These are phyloP conservation scores for Epichloe elymi DNA, from an alignment of 2,329 filamentous ascomycete genomes.

Conservation along the genomic window DNA sequence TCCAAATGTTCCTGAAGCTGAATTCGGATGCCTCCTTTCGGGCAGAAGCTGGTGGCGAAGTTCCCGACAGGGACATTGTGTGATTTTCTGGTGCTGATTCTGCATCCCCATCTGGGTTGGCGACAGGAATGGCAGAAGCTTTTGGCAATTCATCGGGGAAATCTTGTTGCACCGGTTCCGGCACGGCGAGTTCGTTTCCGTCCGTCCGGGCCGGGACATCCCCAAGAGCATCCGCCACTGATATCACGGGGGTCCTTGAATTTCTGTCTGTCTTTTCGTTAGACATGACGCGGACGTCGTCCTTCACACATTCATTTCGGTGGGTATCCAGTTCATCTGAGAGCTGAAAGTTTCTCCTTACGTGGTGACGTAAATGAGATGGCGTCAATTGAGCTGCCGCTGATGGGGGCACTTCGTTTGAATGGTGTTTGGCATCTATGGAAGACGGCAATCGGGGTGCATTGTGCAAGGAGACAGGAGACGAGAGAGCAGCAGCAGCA, in stretches of 20 bases:
- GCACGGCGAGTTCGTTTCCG: background rate
- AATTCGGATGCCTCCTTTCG: slow-evolving; percentile 6
- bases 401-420: background rate
- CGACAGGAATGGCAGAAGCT: background rate
- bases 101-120: background rate
- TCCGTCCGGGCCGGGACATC: background rate
- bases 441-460: background rate
- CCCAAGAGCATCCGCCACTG: background rate
- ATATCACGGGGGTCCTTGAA: too few species aligned
- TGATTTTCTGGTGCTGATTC: background rate
- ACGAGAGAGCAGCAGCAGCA: slow-evolving; percentile 13
- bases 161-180: background rate
- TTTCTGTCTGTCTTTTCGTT: background rate
- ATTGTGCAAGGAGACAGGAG: slow-evolving; percentile 15
- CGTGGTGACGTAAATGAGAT: background rate
- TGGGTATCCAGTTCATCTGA: background rate
- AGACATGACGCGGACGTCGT: background rate
- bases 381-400: slow-evolving; percentile 3
- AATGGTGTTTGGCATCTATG: background rate
- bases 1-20: slow-evolving; percentile 13
- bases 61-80: background rate
- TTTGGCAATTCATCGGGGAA: too few species aligned
- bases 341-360: background rate
- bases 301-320: background rate
- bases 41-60: background rate